These are phyloP conservation scores for Cicer bijugum DNA, from an alignment of 306 rosid genomes.

Conservation along the genomic window DNA sequence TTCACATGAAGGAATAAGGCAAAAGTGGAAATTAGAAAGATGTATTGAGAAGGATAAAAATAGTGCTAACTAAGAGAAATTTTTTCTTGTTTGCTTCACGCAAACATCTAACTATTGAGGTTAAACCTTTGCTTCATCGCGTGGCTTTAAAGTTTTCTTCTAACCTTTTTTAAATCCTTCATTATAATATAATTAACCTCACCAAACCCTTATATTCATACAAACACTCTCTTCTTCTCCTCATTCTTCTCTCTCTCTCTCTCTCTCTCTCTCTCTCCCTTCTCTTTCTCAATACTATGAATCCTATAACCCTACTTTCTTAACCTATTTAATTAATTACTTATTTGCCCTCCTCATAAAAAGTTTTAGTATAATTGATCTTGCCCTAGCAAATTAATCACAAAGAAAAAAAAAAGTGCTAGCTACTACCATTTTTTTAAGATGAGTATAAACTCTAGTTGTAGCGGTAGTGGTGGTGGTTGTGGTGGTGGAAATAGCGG, in stretches of 20 bases:
- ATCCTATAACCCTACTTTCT: conserved; percentile 34
- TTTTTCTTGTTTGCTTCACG: conserved; percentile 97
- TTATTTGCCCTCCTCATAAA: neutral
- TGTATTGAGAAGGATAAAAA: conserved; percentile 35
- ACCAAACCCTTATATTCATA: conserved; percentile 61
- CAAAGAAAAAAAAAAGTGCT: neutral
- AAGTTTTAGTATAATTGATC: neutral
- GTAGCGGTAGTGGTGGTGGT: conserved; percentile 45
- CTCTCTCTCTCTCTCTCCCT: neutral
- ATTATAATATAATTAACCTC: conserved; percentile 49
- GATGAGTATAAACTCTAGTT: conserved; percentile 67
- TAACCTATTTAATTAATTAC: conserved; percentile 4
- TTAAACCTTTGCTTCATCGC: conserved; percentile 80
- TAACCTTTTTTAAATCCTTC: conserved; percentile 45
- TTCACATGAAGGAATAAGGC: conserved; percentile 39
- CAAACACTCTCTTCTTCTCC: neutral
- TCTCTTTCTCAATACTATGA: neutral
- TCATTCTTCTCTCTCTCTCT: conserved; percentile 2
- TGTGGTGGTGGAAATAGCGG: conserved; percentile 45
- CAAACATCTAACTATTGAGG: conserved; percentile 75
- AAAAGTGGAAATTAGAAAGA: conserved; percentile 13
- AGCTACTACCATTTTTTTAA: neutral
- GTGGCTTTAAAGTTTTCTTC: conserved; percentile 85
- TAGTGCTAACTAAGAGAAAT: conserved; percentile 45
- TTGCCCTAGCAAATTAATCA: neutral